phyloP scores from a whole-genome alignment of 805 yeast genomes.

The Kazachstania africana region DNA sequence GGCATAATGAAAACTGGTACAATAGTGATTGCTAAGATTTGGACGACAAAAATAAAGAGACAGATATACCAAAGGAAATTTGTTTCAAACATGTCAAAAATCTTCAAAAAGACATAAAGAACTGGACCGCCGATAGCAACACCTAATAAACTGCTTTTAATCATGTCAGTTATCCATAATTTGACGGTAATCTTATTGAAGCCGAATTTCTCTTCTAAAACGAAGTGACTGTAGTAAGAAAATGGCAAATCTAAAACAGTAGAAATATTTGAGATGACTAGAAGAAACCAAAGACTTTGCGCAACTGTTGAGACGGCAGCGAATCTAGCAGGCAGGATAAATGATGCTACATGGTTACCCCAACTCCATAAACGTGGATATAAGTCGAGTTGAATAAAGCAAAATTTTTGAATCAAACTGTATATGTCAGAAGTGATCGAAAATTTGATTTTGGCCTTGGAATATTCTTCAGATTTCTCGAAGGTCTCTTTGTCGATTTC shows the following conservation, averaged over 20 bases:
- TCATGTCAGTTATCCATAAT: slow-evolving; percentile 61
- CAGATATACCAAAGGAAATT: slow-evolving; percentile 73
- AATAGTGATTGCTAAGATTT: slow-evolving; percentile 61
- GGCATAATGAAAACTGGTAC: slow-evolving; percentile 86
- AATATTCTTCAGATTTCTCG: slow-evolving; percentile 63
- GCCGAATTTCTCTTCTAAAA: slow-evolving; percentile 84
- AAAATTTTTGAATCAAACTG: slow-evolving; percentile 43
- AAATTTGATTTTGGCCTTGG: slow-evolving; percentile 67
- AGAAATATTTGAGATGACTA: slow-evolving; percentile 38
- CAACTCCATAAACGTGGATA: slow-evolving; percentile 52
- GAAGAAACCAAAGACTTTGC: slow-evolving; percentile 58
- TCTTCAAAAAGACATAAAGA: slow-evolving; percentile 63
- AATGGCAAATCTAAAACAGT: slow-evolving; percentile 54
- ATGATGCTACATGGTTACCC: slow-evolving; percentile 30
- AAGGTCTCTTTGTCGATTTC: slow-evolving; percentile 66
- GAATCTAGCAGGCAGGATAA: slow-evolving; percentile 19
- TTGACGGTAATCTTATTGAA: slow-evolving; percentile 74
- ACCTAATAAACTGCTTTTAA: slow-evolving; percentile 48
- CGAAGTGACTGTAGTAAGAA: slow-evolving; percentile 68
- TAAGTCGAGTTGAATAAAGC: slow-evolving; percentile 46
- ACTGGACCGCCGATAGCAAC: slow-evolving; percentile 60
- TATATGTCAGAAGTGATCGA: slow-evolving; percentile 43
- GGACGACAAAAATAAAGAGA: slow-evolving; percentile 57
- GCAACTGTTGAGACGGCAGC: slow-evolving; percentile 45
- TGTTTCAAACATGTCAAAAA: slow-evolving; percentile 70